Percentiles rank a stretch among this genome's conserved stretches.
These are phyloP conservation scores for Eucalyptus marginata DNA, from an alignment of 345 rosid genomes.

Conservation along the genomic window DNA sequence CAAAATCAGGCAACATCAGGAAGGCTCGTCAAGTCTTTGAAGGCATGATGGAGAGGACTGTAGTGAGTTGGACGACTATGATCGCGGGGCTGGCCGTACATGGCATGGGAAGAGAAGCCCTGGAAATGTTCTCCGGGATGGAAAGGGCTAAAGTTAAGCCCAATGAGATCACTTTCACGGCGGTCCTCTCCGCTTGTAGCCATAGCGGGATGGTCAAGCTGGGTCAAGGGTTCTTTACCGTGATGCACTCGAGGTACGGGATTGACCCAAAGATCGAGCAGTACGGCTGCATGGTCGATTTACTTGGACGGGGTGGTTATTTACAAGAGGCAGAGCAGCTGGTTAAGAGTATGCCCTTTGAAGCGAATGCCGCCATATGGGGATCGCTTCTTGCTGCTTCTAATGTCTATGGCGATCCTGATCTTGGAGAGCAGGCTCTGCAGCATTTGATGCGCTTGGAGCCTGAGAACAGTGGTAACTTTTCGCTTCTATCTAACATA, in stretches of 20 bases:
- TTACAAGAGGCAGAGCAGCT: slow-evolving; percentile 48
- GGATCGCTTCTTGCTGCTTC: slow-evolving; percentile 77
- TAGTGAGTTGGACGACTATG: slow-evolving; percentile 66
- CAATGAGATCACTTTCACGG: slow-evolving; percentile 60
- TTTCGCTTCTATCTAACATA: slow-evolving; percentile 44
- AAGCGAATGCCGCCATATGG: slow-evolving; percentile 68
- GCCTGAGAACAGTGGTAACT: slow-evolving; percentile 74
- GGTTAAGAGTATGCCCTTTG: slow-evolving; percentile 41
- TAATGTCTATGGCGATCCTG: slow-evolving; percentile 35
- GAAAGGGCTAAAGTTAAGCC: slow-evolving; percentile 30
- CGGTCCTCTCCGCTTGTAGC: slow-evolving; percentile 66
- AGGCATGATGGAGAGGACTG: slow-evolving; percentile 21
- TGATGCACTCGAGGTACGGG: slow-evolving; percentile 26
- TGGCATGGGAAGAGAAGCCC: slow-evolving; percentile 56
- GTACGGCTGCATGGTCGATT: slow-evolving; percentile 67
- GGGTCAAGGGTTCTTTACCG: slow-evolving; percentile 28
- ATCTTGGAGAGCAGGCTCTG: slow-evolving; percentile 52
- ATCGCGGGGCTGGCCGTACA: slow-evolving; percentile 59
- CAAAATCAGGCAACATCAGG: slow-evolving; percentile 48
- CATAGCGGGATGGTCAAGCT: slow-evolving; percentile 53
- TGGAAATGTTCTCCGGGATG: slow-evolving; percentile 55
- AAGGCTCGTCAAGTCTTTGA: slow-evolving; percentile 51
- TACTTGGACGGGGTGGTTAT: slow-evolving; percentile 54
- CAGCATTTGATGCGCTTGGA: slow-evolving; percentile 42
- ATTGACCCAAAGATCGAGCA: slow-evolving; percentile 52